Evolutionary conservation across 2,329 filamentous ascomycete species (phyloP).

Genomic region (Cercospora sp.): DNA sequence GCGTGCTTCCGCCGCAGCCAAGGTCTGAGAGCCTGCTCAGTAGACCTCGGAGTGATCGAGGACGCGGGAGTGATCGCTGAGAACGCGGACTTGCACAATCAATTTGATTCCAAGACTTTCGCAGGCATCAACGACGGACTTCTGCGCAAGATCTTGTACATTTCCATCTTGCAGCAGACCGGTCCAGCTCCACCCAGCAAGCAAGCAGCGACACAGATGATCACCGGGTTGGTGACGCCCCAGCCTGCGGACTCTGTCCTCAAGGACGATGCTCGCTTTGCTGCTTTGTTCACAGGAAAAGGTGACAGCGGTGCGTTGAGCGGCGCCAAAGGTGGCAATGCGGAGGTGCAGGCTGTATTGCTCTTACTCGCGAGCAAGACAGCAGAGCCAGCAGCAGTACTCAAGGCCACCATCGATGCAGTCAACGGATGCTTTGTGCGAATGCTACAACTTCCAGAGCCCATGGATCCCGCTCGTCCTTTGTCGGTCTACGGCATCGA

Average conservation of each 20-base stretch:
- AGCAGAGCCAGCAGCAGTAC: not conserved
- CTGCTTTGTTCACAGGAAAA: not conserved
- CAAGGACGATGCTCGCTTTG: not conserved
- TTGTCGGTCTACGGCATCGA: slow-evolving; percentile 1
- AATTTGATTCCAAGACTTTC: not conserved
- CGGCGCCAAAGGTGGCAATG: no score
- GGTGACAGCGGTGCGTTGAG: not conserved
- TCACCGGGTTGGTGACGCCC: not conserved
- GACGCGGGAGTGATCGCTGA: slow-evolving; percentile 31
- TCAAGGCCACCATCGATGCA: not conserved
- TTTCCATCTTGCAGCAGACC: not conserved
- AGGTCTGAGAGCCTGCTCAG: slow-evolving; percentile 26
- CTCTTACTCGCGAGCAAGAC: not conserved
- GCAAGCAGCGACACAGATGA: not conserved
- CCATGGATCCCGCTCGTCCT: not conserved
- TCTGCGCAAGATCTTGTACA: not conserved
- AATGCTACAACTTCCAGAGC: not conserved
- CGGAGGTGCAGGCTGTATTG: no score
- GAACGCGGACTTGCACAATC: not conserved
- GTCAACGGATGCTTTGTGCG: not conserved
- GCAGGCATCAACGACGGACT: not conserved
- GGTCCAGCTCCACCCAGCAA: not conserved
- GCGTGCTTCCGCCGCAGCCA: slow-evolving; percentile 27
- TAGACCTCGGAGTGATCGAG: slow-evolving; percentile 36
- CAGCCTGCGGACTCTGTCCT: not conserved